Evolutionary conservation across 805 yeast genomes (phyloP).

Genomic region (Saturnispora hagleri): DNA sequence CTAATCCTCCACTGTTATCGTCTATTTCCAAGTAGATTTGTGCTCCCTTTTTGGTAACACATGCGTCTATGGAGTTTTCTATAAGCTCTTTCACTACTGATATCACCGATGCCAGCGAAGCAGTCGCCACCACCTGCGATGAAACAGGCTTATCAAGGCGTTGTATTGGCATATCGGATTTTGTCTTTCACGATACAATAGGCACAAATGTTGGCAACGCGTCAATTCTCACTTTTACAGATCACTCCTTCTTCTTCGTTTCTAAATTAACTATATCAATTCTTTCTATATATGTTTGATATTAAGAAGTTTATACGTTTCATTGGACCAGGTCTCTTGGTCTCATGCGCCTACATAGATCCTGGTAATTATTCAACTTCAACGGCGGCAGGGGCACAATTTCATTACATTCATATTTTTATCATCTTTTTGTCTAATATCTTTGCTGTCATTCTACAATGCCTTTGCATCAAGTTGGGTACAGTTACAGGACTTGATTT

Average conservation of each 20-base stretch:
- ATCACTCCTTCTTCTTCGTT: slow-evolving; percentile 2
- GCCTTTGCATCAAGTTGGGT: slow-evolving; percentile 76
- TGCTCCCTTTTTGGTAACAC: slow-evolving; percentile 3
- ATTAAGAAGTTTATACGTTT: slow-evolving; percentile 49
- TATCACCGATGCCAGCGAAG: slow-evolving; percentile 28
- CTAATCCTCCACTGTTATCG: slow-evolving; percentile 29
- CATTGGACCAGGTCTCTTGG: slow-evolving; percentile 83
- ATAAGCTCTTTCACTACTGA: slow-evolving; percentile 33
- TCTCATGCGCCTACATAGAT: slow-evolving; percentile 86
- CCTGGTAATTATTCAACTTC: slow-evolving; percentile 92
- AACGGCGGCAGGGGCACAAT: slow-evolving; percentile 79
- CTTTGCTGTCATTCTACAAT: slow-evolving; percentile 76
- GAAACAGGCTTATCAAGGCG: slow-evolving; percentile 18
- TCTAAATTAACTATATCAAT: neutral
- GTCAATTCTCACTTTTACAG: neutral
- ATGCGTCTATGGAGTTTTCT: slow-evolving; percentile 34
- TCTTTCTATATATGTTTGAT: slow-evolving; percentile 3
- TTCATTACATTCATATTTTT: slow-evolving; percentile 63
- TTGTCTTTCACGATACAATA: neutral
- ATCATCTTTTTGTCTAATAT: slow-evolving; percentile 68
- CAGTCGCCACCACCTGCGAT: slow-evolving; percentile 18
- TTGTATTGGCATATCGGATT: slow-evolving; percentile 15
- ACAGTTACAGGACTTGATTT: slow-evolving; percentile 84
- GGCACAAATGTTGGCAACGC: neutral
- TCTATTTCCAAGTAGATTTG: slow-evolving; percentile 32